Evolutionary conservation across 108 stramenopile species (phyloP).

Genomic region (Fistulifera solaris): DNA sequence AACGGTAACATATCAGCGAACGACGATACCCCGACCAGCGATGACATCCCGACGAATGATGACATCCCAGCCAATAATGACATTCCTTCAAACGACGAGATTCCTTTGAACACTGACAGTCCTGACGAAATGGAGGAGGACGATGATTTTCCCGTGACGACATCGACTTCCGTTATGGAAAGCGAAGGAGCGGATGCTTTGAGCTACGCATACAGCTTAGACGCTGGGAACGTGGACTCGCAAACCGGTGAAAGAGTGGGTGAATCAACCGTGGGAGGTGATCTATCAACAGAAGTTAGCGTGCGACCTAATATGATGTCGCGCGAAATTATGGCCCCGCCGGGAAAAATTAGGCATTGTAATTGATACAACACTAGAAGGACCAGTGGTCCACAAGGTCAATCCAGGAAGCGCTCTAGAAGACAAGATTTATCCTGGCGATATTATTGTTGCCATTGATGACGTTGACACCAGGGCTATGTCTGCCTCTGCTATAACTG

Average conservation of each 20-base stretch:
- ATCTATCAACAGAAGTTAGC: too few relatives aligned
- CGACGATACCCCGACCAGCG: too few relatives aligned
- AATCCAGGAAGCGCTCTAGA: constrained; percentile 39
- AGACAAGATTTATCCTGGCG: constrained; percentile 49
- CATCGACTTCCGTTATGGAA: background rate
- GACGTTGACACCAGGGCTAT: constrained; percentile 57
- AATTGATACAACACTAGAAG: constrained; percentile 70
- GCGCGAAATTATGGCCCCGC: constrained; percentile 45
- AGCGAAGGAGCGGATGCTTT: constrained; percentile 22
- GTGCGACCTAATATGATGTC: background rate
- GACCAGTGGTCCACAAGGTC: constrained; percentile 66
- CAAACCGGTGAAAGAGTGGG: too few relatives aligned
- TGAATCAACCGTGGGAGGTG: too few relatives aligned
- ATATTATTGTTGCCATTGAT: constrained; percentile 70
- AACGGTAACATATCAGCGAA: too few relatives aligned
- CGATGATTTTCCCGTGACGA: too few relatives aligned
- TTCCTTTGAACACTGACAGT: too few relatives aligned
- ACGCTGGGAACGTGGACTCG: constrained; percentile 22
- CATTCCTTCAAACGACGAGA: too few relatives aligned
- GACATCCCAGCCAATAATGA: too few relatives aligned
- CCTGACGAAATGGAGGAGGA: too few relatives aligned
- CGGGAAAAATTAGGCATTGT: constrained; percentile 79
- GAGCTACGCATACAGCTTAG: constrained; percentile 50
- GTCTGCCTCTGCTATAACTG: constrained; percentile 61
- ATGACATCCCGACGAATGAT: too few relatives aligned